Evolutionary conservation across 768 basidiomycete species (phyloP).

Genomic region (Lentinula lateritia): DNA sequence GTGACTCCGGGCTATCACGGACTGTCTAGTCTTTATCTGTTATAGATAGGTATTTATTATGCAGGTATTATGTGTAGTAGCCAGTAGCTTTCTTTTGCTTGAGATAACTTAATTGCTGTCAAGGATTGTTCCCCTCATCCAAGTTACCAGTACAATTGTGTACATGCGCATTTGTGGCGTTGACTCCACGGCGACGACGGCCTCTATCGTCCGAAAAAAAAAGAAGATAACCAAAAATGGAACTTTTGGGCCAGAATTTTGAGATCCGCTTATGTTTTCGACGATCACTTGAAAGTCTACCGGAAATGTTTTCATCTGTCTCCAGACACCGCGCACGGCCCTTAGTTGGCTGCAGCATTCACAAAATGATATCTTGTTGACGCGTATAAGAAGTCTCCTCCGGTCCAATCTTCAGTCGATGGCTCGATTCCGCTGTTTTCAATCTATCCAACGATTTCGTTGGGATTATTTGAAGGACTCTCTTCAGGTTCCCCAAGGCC

Average conservation of each 20-base stretch:
- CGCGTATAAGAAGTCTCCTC: neutral
- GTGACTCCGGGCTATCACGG: neutral
- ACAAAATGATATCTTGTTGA: conserved; percentile 1
- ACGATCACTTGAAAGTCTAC: neutral
- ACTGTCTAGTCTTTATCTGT: neutral
- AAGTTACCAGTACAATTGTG: neutral
- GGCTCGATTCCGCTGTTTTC: neutral
- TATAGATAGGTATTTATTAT: neutral
- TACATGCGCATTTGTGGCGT: neutral
- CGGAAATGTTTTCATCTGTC: neutral
- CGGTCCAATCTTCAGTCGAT: neutral
- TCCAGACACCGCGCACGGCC: neutral
- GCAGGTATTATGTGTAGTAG: neutral
- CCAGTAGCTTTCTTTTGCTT: neutral
- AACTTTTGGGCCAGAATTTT: neutral
- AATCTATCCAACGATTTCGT: neutral
- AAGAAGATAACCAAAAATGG: neutral
- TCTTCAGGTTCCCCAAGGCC: neutral
- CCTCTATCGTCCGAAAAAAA: neutral
- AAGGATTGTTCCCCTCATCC: neutral
- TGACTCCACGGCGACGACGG: neutral
- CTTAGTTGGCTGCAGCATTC: neutral
- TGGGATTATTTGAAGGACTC: conserved; percentile 1
- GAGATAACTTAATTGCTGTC: neutral
- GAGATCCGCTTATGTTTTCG: neutral